Percentiles rank a stretch among this genome's conserved stretches.
Evolutionary conservation across 176 grass and related monocot species (phyloP).

Genomic region (Thinopyrum elongatum): DNA sequence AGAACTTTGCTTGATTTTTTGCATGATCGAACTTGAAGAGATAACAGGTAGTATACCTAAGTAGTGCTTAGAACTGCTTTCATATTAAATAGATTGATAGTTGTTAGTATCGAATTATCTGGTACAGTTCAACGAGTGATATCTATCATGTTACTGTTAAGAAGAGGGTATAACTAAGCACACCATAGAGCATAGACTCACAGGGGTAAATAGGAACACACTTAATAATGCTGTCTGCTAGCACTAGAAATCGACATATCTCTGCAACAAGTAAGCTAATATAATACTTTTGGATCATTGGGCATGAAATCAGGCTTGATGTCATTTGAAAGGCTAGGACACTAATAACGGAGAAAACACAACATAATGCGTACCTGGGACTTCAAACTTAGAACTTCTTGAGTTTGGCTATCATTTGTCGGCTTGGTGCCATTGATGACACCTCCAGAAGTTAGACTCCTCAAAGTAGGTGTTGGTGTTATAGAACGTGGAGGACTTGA

Average conservation of each 20-base stretch:
- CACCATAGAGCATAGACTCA: background rate
- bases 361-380: slow-evolving; percentile 63
- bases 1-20: background rate
- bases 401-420: slow-evolving; percentile 52
- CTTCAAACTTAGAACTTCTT: slow-evolving; percentile 77
- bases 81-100: slow-evolving; percentile 21
- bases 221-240: slow-evolving; percentile 1
- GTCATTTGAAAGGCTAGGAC: background rate
- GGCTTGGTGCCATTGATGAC: slow-evolving; percentile 40
- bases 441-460: slow-evolving; percentile 72
- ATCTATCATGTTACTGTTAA: slow-evolving; percentile 17
- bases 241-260: background rate
- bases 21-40: background rate
- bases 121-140: slow-evolving; percentile 9
- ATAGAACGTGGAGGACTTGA: slow-evolving; percentile 83
- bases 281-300: background rate
- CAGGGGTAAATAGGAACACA: background rate
- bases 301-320: background rate
- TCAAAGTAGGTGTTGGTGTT: slow-evolving; percentile 85
- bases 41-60: background rate
- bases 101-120: background rate
- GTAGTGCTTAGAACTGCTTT: background rate
- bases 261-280: background rate
- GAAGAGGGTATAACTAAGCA: background rate
- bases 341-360: background rate